Base-by-base conservation (phyloP, 768 basidiomycete species). In the Tylopilus vinaceipallidus region DNA sequence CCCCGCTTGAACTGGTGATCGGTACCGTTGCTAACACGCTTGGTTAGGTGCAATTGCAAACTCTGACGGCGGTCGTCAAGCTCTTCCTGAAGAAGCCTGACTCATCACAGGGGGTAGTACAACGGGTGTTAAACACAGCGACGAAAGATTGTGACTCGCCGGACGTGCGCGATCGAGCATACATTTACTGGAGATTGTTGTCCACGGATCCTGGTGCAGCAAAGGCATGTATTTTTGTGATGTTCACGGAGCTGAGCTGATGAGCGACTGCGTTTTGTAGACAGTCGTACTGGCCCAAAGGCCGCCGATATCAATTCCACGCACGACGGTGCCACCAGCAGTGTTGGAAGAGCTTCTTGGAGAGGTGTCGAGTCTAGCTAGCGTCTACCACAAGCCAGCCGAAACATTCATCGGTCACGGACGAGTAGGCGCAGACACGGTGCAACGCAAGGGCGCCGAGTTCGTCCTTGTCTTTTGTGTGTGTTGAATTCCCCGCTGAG, bases 141-240 rank as follows among this genome's bases (percentile, higher is more conserved):
- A 99, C 97, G 3, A 98, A 94, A 63, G 93, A 94, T 58, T 97
- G 94, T 58, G 97, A 99, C 61, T 94, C 88, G 6, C 91, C 97
- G 12, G 95, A 98, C 66, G 91, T 99, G 14, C 80, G 97, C 35
- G 97, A 99, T 67, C 79, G 95, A 42, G 97, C 97, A 1, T 99
- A 98, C 64, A 95, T 98, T 34, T 98, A 98, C 63, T 99, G 97
- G 97, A 78, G 97, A 53, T 63, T 99, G 54, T 68, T 99, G 23
- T 95, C 92, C 6, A 94, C 92, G 48, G 95, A 99, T 67, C 91
- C 95, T 1, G 91, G 83, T 2, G 93, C 95, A 16, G 95, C 97
- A 0, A 99, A 98, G 79, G 94, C 91, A 53, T 2, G 34, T 23
- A 9, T 3, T n/a, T 32, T 11, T 36, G n/a, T n/a, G 19, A 29